Conservation (phyloP, 208 protist genomes). For the Crithidia thermophila region DNA sequence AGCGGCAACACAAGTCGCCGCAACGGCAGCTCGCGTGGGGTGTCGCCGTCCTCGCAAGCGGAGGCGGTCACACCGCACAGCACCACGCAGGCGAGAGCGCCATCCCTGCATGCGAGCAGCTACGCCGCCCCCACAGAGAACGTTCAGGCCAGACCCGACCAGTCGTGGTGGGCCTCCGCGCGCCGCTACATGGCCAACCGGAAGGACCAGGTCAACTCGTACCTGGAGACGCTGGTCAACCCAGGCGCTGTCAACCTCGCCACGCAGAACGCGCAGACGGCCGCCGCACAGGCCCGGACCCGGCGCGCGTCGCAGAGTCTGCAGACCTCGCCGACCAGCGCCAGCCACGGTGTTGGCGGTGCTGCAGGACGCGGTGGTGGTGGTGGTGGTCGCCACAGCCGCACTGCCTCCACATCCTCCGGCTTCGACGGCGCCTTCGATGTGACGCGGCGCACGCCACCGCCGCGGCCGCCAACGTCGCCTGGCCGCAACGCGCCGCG, state of each 20-base stretch:
- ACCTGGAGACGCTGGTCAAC: slow-evolving; percentile 44
- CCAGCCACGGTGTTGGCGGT: neutral
- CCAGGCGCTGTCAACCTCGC: slow-evolving; percentile 18
- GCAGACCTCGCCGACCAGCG: neutral
- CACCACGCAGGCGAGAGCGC: neutral
- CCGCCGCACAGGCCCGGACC: neutral
- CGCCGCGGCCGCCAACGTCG: neutral
- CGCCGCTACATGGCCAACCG: slow-evolving; percentile 13
- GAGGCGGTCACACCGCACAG: neutral
- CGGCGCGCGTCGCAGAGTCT: slow-evolving; percentile 9
- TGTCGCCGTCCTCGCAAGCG: slow-evolving; percentile 1
- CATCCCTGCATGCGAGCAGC: neutral
- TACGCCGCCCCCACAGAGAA: neutral
- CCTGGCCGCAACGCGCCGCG: neutral
- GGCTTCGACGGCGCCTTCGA: slow-evolving; percentile 2
- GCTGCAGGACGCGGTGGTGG: no score
- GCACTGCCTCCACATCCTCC: slow-evolving; percentile 16
- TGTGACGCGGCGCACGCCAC: neutral
- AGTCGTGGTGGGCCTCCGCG: slow-evolving; percentile 29
- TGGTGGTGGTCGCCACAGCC: neutral
- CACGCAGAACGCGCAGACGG: slow-evolving; percentile 1
- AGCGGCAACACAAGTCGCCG: slow-evolving; percentile 5
- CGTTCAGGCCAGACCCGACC: neutral
- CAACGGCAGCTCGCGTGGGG: slow-evolving; percentile 4
- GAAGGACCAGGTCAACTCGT: slow-evolving; percentile 23